Evolutionary conservation across 306 rosid species (phyloP).

Genomic region (Vachellia pachyceras): DNA sequence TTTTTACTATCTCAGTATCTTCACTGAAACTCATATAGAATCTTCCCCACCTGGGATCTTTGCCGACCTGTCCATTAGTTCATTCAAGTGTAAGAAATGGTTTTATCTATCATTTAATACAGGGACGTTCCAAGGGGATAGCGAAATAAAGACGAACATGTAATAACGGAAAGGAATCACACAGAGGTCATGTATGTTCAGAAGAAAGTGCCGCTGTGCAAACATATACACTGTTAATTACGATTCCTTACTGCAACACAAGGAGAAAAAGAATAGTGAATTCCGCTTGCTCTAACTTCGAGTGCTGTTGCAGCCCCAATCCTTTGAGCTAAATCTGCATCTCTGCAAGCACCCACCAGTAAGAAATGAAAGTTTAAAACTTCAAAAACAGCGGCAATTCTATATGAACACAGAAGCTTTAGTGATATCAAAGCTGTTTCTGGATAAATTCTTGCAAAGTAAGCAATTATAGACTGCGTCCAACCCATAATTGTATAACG

Average conservation of each 20-base stretch:
- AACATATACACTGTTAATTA: background rate
- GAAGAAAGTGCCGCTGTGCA: too few relatives aligned
- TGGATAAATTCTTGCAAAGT: too few relatives aligned
- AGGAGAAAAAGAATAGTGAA: constrained; percentile 71
- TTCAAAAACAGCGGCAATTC: too few relatives aligned
- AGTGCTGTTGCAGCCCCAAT: too few relatives aligned
- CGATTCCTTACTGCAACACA: constrained; percentile 77
- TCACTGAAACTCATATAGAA: constrained; percentile 81
- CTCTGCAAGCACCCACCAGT: constrained; percentile 14
- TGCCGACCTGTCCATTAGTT: constrained; percentile 61
- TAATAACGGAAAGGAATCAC: constrained; percentile 16
- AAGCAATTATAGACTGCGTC: too few relatives aligned
- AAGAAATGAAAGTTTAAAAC: too few relatives aligned
- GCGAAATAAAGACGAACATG: background rate
- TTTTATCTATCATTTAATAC: constrained; percentile 15
- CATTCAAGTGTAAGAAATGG: constrained; percentile 31
- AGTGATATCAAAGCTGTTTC: too few relatives aligned
- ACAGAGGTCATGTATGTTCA: too few relatives aligned
- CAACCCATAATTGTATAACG: too few relatives aligned
- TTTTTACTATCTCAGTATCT: constrained; percentile 78
- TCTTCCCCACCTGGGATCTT: constrained; percentile 98
- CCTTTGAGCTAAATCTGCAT: constrained; percentile 61
- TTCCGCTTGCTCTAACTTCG: too few relatives aligned
- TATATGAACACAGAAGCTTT: too few relatives aligned
- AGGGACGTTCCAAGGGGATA: background rate